Base-by-base conservation (phyloP, 1,284 basidiomycete species). In the Lentinula novae-zelandiae region DNA sequence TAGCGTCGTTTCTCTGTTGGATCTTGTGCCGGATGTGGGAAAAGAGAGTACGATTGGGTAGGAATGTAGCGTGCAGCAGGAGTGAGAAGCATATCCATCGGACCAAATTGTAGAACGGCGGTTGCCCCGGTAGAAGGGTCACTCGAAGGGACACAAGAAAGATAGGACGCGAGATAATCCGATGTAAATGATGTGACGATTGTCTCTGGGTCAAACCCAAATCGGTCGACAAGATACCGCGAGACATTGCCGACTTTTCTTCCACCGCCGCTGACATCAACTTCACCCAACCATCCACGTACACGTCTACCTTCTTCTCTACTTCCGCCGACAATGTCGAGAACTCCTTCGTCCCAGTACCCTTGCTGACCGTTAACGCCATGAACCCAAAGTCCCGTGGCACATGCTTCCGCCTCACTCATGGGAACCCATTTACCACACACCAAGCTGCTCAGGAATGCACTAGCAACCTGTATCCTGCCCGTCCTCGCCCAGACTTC, bases 21-120 rank as follows among this genome's bases (percentile, higher is more conserved):
- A 61, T 90, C 89, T 70, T 92, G 89, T 3, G 87, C 89, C 36
- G 90, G 90, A 70, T 93, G 90, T 5, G 89, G 88, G 67, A 82
- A 83, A 65, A 93, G 73, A 67, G 76, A 84, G 75, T 87, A 90
- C 55, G 88, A 76, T 5, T 87, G 82, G 42, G 85, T 88, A 56
- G 89, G 86, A 62, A 85, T 75, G 70, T 86, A 91, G 67, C 86
- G 82, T 66, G 85, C 82, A 50, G 89, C 87, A 9, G 90, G 85
- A 5, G 87, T 82, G 66, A 92, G 79, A 67, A 92, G 73, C 57
- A 80, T 76, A 71, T 93, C 90, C 82, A 90, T 90, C 6, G 90
- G 86, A 55, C 90, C 90, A 70, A 92, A 90, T 38, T 85, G 83
- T 50, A 91, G 74, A 55, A 91, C 83, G 12, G 85, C 86, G 20